Percentiles rank a stretch among this genome's conserved stretches.
phyloP scores from a whole-genome alignment of 169 alveolate genomes.

The Miamiensis avidus region DNA sequence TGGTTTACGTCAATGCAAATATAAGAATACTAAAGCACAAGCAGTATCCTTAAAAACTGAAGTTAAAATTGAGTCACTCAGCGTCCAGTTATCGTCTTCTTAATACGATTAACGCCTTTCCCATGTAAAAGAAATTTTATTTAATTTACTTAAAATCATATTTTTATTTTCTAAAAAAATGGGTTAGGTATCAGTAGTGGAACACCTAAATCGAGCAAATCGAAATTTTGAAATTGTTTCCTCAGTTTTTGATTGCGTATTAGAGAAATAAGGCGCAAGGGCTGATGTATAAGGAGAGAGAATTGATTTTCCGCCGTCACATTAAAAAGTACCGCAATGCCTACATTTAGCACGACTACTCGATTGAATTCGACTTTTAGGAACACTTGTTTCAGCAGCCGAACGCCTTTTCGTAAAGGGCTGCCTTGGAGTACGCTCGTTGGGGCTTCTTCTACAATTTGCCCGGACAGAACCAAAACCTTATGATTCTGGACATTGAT shows the following conservation, averaged over 20 bases:
- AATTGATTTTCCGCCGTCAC: not conserved
- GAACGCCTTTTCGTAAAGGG: not conserved
- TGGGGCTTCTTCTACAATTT: not conserved
- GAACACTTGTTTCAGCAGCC: not conserved
- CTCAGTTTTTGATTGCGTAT: too few relatives aligned
- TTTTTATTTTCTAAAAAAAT: not conserved
- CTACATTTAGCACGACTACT: not conserved
- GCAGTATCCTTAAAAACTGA: not conserved
- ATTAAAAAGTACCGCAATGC: too few relatives aligned
- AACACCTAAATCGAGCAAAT: not conserved
- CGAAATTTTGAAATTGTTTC: not conserved
- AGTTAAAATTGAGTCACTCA: not conserved
- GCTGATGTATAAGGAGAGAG: not conserved
- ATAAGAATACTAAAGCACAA: not conserved
- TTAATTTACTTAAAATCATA: too few relatives aligned
- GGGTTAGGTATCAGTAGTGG: not conserved
- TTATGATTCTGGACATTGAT: not conserved
- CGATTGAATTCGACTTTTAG: not conserved
- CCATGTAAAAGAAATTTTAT: too few relatives aligned
- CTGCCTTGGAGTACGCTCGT: not conserved
- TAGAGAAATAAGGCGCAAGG: not conserved
- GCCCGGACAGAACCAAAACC: not conserved
- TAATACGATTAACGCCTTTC: too few relatives aligned
- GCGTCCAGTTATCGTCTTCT: not conserved
- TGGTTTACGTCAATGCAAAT: not conserved